Conservation (phyloP, 345 rosid species). For the Crucihimalaya himalaica region DNA sequence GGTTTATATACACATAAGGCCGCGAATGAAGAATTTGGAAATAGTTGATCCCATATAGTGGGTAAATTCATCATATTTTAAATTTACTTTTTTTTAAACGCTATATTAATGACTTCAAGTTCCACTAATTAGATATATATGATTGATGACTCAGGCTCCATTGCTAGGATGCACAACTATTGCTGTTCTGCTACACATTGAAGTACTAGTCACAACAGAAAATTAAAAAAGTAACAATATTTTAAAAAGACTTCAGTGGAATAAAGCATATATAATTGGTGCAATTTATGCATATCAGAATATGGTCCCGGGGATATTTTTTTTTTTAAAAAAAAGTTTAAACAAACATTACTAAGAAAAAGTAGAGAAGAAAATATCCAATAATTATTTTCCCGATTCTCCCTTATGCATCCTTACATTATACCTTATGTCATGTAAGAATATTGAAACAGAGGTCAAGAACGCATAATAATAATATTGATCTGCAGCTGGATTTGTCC, state of each 20-base stretch:
- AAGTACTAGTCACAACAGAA: background rate
- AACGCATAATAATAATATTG: slow-evolving; percentile 16
- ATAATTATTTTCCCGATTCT: background rate
- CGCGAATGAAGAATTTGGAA: background rate
- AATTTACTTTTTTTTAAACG: background rate
- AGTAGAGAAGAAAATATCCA: slow-evolving; percentile 2
- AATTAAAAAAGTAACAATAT: background rate
- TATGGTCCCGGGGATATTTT: slow-evolving; percentile 19
- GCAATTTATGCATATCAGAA: slow-evolving; percentile 6
- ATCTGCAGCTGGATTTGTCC: slow-evolving; percentile 19
- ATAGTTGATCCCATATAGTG: background rate
- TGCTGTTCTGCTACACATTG: slow-evolving; percentile 13
- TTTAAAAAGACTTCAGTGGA: slow-evolving; percentile 4
- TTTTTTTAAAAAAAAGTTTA: slow-evolving; percentile 2
- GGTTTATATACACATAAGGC: background rate
- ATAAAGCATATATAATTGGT: slow-evolving; percentile 30
- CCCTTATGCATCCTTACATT: background rate
- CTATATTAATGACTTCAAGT: background rate
- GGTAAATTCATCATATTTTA: background rate
- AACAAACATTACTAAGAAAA: slow-evolving; percentile 13
- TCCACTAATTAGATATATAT: slow-evolving; percentile 1
- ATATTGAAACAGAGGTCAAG: slow-evolving; percentile 19
- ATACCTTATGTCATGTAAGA: background rate
- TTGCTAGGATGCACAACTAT: slow-evolving; percentile 20
- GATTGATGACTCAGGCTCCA: slow-evolving; percentile 30